A percentile compares a stretch with the other conserved stretches of the same genome.
Conservation (phyloP, 768 basidiomycete species). For the Mycena venus region DNA sequence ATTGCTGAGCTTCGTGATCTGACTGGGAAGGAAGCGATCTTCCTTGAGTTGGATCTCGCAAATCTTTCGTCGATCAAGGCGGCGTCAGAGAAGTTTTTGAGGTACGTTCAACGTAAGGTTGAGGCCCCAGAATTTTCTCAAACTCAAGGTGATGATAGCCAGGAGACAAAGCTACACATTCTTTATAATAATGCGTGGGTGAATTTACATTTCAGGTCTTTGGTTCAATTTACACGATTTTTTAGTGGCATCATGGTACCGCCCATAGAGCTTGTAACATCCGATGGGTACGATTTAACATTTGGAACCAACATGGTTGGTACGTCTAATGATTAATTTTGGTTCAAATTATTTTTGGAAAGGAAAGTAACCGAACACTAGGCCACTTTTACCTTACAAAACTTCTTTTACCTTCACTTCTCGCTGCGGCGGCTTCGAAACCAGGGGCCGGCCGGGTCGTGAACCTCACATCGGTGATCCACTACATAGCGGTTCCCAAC, state of each 20-base stretch:
- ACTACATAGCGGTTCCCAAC: constrained; percentile 48
- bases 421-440: constrained; percentile 49
- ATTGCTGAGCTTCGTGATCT: not conserved
- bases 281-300: constrained; percentile 66
- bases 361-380: constrained; percentile 22
- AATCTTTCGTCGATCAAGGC: constrained; percentile 16
- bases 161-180: constrained; percentile 5
- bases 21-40: constrained; percentile 6
- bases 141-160: not conserved
- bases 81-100: constrained; percentile 4
- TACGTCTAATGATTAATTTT: no score
- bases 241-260: constrained; percentile 63
- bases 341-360: not conserved
- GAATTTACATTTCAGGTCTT: not conserved
- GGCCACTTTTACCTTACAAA: constrained; percentile 65
- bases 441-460: constrained; percentile 59
- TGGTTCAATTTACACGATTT: not conserved
- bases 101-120: not conserved
- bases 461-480: constrained; percentile 58
- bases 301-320: constrained; percentile 71
- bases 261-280: constrained; percentile 55
- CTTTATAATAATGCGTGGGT: constrained; percentile 20
- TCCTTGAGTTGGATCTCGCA: constrained; percentile 4
- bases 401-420: constrained; percentile 63
- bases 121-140: no score